A percentile compares a stretch with the other conserved stretches of the same genome.
phyloP scores from a whole-genome alignment of 441 rosid genomes.

The Populus hybrid region DNA sequence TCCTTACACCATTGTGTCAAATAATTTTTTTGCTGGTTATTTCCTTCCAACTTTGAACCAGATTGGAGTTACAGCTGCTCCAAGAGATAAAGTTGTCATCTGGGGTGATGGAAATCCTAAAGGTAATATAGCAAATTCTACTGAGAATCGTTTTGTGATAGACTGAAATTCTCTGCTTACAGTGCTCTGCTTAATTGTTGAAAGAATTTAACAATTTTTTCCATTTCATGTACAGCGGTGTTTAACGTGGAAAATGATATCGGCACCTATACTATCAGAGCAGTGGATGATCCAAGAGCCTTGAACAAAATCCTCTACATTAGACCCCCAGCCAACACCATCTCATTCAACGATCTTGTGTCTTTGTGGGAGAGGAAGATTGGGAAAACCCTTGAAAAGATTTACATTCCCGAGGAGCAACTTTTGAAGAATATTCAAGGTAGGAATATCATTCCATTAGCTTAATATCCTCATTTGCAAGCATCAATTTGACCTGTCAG shows the following conservation, averaged over 20 bases:
- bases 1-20: conserved; percentile 45
- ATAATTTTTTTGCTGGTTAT: conserved; percentile 52
- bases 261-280: conserved; percentile 55
- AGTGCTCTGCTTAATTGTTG: background rate
- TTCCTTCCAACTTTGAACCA: conserved; percentile 51
- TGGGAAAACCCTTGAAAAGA: conserved; percentile 43
- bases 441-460: conserved; percentile 4
- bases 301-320: conserved; percentile 59
- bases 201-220: background rate
- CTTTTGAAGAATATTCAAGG: conserved; percentile 56
- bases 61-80: conserved; percentile 47
- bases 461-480: background rate
- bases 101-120: conserved; percentile 61
- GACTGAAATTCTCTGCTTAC: background rate
- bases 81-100: conserved; percentile 53
- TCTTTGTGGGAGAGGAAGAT: conserved; percentile 65
- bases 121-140: conserved; percentile 32
- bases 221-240: conserved; percentile 32
- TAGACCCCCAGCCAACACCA: conserved; percentile 48
- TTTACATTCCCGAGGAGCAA: conserved; percentile 56
- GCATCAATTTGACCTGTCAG: background rate
- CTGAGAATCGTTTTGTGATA: background rate
- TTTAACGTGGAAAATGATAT: conserved; percentile 61
- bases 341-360: conserved; percentile 55
- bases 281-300: conserved; percentile 68